Conservation (phyloP, 176 grass and related monocot species). For the Ampelocalamus luodianensis region DNA sequence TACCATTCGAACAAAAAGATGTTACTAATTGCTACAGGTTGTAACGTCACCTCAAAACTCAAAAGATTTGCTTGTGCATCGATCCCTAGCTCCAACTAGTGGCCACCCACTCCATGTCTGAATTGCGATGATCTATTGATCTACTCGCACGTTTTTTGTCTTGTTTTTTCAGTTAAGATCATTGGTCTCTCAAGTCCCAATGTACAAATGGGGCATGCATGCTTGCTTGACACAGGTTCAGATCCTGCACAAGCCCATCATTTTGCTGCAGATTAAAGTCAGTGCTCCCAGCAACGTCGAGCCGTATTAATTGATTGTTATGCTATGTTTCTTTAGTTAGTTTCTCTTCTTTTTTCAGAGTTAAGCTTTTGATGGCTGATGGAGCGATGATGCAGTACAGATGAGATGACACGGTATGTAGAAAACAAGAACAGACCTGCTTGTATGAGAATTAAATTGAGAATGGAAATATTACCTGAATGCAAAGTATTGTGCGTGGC, state of each 20-base stretch:
- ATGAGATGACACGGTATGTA: neutral
- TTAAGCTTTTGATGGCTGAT: neutral
- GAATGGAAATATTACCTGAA: neutral
- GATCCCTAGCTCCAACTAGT: neutral
- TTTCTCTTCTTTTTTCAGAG: neutral
- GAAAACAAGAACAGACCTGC: neutral
- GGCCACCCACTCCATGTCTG: neutral
- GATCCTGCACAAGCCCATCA: neutral
- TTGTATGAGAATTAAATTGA: neutral
- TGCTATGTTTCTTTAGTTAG: too few species aligned
- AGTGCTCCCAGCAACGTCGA: neutral
- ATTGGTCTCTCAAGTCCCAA: neutral
- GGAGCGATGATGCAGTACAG: neutral
- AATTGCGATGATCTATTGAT: neutral
- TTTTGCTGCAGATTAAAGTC: constrained; percentile 23
- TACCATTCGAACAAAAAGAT: neutral
- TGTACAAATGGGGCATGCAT: neutral
- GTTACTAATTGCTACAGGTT: too few species aligned
- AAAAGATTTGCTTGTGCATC: neutral
- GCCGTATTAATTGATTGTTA: neutral
- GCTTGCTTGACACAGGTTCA: neutral
- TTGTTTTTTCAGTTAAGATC: neutral
- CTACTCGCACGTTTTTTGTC: neutral
- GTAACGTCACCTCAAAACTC: neutral
- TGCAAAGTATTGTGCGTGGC: neutral